A percentile compares a stretch with the other conserved stretches of the same genome.
These are phyloP conservation scores for Pulveroboletus ravenelii DNA, from an alignment of 768 basidiomycete species.

Conservation along the genomic window DNA sequence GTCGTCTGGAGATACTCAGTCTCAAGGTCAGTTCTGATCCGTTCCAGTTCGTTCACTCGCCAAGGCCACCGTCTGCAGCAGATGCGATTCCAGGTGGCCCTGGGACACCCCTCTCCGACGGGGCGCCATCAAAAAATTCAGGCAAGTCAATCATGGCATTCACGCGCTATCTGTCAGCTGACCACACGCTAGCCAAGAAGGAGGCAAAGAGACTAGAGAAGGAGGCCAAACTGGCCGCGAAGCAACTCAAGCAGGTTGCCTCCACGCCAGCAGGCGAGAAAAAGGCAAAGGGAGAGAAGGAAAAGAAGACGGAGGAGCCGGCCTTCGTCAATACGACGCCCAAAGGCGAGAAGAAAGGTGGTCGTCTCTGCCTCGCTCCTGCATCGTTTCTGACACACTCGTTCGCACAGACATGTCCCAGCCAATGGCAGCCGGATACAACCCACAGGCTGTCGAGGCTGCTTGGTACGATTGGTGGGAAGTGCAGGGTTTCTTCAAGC, in stretches of 20 bases:
- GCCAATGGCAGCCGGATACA: conserved; percentile 90
- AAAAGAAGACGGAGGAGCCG: conserved; percentile 62
- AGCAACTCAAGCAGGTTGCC: conserved; percentile 41
- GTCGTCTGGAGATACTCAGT: conserved; percentile 1
- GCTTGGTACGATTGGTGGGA: conserved; percentile 99
- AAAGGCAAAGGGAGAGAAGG: conserved; percentile 71
- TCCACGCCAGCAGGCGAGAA: conserved; percentile 49
- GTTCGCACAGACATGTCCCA: conserved; percentile 63
- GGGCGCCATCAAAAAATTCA: conserved; percentile 36
- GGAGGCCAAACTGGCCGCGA: conserved; percentile 72
- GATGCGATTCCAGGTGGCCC: not conserved
- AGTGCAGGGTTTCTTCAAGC: conserved; percentile 84
- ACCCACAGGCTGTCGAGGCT: conserved; percentile 90
- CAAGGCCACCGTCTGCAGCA: not conserved
- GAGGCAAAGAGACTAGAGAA: conserved; percentile 80
- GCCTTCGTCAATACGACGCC: conserved; percentile 89
- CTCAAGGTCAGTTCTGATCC: not conserved
- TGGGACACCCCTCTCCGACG: not conserved
- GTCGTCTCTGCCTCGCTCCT: conserved; percentile 1
- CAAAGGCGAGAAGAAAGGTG: conserved; percentile 92
- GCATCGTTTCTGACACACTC: not conserved
- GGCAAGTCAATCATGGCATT: conserved; percentile 23
- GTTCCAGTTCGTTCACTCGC: not conserved
- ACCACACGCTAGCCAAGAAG: conserved; percentile 59
- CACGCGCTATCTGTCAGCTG: not conserved